Base-by-base conservation (phyloP, 2,329 filamentous ascomycete genomes). In the Diaporthe helianthi region DNA sequence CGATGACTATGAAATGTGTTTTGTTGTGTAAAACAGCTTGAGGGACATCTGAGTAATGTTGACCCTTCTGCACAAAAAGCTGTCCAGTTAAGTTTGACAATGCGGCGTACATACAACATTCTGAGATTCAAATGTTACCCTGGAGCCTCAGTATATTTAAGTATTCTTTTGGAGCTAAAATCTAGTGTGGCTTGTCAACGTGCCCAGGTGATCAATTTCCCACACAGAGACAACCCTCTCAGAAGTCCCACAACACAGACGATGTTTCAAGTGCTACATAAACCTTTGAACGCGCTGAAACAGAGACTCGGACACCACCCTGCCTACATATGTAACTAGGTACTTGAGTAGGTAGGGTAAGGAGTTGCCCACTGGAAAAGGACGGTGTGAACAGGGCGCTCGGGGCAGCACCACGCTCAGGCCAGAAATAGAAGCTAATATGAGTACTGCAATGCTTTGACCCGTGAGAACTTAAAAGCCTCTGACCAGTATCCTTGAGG, bases 251-350 rank as follows among this genome's bases (percentile, higher is more conserved):
- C 29, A 61, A 47, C 58, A 36, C 41, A 33, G 38, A 24, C 58
- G 31, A 63, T 49, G 58, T 63, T 63, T 63, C 58, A 63, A 63
- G 58, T n/a, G 41, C 44, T 29, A 46, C 19, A 49, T 63, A 49
- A 33, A n/a, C n/a, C n/a, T n/a, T n/a, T n/a, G n/a, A n/a, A 19
- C 41, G 47, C 26, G 58, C 58, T 63, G 58, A 49, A 49, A 63
- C 44, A 63, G 41, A 12, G 49, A 29, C 58, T 49, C 58, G 29
- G 44, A 63, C 58, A 36, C 12, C n/a, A n/a, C n/a, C n/a, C n/a
- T n/a, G n/a, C n/a, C n/a, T n/a, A n/a, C n/a, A n/a, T n/a, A n/a
- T n/a, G n/a, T n/a, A n/a, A n/a, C n/a, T n/a, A n/a, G n/a, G n/a
- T n/a, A n/a, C n/a, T n/a, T n/a, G n/a, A n/a, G n/a, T n/a, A n/a